These are phyloP conservation scores for Thuja plicata DNA, from an alignment of 83 land plant genomes.

Conservation along the genomic window DNA sequence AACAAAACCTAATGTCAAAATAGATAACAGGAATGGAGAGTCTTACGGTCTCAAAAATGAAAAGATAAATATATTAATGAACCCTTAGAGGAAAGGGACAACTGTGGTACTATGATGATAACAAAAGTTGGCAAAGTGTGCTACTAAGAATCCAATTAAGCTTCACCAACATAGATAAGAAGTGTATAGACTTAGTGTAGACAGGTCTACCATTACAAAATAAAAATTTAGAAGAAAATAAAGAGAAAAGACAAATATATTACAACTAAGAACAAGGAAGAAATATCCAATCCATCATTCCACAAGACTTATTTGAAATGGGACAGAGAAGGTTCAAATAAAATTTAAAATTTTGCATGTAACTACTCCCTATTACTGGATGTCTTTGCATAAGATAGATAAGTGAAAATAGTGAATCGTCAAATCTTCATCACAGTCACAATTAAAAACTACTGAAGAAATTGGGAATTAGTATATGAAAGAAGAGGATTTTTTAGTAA, in stretches of 20 bases:
- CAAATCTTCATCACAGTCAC: not conserved
- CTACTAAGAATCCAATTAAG: not conserved
- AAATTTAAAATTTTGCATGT: not conserved
- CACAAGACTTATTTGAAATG: not conserved
- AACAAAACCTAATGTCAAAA: not conserved
- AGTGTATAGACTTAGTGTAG: too few species aligned
- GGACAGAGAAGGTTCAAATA: not conserved
- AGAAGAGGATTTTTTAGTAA: too few species aligned
- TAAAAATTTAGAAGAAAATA: not conserved
- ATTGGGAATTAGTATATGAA: not conserved
- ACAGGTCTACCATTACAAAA: not conserved
- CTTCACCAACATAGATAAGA: not conserved
- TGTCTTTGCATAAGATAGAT: not conserved
- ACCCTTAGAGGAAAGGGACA: not conserved
- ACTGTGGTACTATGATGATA: not conserved
- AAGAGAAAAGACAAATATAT: not conserved
- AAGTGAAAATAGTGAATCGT: not conserved
- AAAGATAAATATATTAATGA: not conserved
- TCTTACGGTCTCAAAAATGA: not conserved
- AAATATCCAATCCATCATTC: not conserved
- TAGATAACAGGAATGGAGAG: not conserved
- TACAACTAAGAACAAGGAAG: not conserved
- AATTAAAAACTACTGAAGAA: not conserved
- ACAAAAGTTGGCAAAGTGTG: not conserved
- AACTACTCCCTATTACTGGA: not conserved